These are phyloP conservation scores for Phyllostachys edulis DNA, from an alignment of 176 grass and related monocot genomes.

Conservation along the genomic window DNA sequence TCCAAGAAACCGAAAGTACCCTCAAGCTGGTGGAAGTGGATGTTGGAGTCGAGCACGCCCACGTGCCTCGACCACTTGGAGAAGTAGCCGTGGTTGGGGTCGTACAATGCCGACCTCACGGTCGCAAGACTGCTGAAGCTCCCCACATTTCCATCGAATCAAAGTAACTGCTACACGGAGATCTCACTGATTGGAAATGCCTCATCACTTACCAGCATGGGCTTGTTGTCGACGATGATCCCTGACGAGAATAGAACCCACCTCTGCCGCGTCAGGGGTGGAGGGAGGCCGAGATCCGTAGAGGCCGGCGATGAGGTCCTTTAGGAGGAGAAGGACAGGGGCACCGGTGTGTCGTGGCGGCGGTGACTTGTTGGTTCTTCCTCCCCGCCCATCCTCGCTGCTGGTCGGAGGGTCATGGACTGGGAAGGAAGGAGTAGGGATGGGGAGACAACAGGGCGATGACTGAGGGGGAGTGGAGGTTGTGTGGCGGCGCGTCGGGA, in stretches of 20 bases:
- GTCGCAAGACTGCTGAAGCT: constrained; percentile 67
- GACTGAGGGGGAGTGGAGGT: too few relatives aligned
- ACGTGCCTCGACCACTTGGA: constrained; percentile 73
- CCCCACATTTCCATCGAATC: background rate
- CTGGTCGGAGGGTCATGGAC: too few relatives aligned
- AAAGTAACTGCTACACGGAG: background rate
- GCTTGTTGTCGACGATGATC: constrained; percentile 52
- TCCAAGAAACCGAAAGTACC: constrained; percentile 35
- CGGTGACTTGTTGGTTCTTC: too few relatives aligned
- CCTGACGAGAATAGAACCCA: constrained; percentile 54
- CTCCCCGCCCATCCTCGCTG: too few relatives aligned
- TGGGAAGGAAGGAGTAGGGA: too few relatives aligned
- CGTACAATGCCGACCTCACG: constrained; percentile 77
- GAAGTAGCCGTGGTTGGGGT: constrained; percentile 87
- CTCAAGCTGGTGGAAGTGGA: constrained; percentile 77
- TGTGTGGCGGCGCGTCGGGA: too few relatives aligned
- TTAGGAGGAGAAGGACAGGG: too few relatives aligned
- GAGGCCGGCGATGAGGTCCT: too few relatives aligned
- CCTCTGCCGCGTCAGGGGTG: too few relatives aligned
- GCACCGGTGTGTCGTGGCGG: too few relatives aligned
- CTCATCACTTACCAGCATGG: constrained; percentile 57
- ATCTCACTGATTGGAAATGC: constrained; percentile 17
- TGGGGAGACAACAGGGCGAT: too few relatives aligned
- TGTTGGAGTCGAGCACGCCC: constrained; percentile 71
- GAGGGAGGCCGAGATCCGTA: too few relatives aligned